Percentiles rank a stretch among this genome's conserved stretches.
phyloP scores from a whole-genome alignment of 495 filamentous ascomycete species.

The Aspergillus affinis region DNA sequence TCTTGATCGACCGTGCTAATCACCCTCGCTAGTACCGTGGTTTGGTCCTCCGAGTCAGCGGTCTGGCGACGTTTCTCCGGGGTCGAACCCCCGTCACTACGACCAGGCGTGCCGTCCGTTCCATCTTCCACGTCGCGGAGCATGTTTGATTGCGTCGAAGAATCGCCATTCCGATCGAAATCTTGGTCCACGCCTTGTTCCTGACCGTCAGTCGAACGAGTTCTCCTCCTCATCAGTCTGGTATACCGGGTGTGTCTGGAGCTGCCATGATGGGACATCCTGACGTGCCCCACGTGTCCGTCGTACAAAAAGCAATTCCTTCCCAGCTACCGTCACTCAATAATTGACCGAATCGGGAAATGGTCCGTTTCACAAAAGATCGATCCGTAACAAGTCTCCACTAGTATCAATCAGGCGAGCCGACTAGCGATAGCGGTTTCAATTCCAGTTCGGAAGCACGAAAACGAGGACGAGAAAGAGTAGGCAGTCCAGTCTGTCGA shows the following conservation, averaged over 20 bases:
- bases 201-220: neutral
- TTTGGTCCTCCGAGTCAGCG: neutral
- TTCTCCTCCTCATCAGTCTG: conserved; percentile 9
- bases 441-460: neutral
- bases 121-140: neutral
- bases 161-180: neutral
- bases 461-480: conserved; percentile 8
- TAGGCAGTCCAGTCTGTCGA: conserved; percentile 13
- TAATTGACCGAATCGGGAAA: neutral
- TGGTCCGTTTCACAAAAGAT: neutral
- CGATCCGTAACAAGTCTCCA: neutral
- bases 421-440: neutral
- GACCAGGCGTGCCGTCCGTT: neutral
- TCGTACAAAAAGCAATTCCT: neutral
- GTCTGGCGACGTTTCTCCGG: neutral
- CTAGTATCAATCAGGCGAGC: neutral
- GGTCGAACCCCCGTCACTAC: neutral
- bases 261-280: conserved; percentile 13
- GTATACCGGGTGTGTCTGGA: conserved; percentile 1
- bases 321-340: neutral
- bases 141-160: neutral
- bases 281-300: conserved; percentile 1
- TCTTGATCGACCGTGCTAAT: neutral
- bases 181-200: conserved; percentile 1
- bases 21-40: neutral